Base-by-base conservation (phyloP, 495 filamentous ascomycete genomes). In the Xeromyces bisporus region DNA sequence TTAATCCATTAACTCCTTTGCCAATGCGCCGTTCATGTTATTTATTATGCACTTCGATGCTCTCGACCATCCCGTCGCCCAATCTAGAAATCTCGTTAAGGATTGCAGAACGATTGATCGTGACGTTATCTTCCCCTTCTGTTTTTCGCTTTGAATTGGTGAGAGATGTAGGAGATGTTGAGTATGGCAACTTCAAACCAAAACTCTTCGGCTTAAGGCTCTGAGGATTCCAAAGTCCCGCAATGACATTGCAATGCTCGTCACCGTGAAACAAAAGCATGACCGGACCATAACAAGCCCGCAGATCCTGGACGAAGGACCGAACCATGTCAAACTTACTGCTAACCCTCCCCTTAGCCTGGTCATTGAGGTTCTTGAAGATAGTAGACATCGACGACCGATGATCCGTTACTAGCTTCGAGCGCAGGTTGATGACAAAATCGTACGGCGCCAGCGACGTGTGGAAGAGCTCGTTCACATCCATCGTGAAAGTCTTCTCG, bases 141-240 rank as follows among this genome's bases (percentile, higher is more conserved):
- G n/a, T n/a, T 12, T 43, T 39, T 24, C 39, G 37, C 23, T 36
- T 32, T 7, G 51, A 43, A 2, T 34, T 41, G 7, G 31, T 42
- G 2, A 27, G 32, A 1, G 43, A 38, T n/a, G 50, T 43, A 11
- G 77, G 72, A 17, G 59, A 66, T 6, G 80, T 79, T 18, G 77
- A 80, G 36, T 75, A 78, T 1, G 71, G 56, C 39, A 79, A 50
- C 27, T 75, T 77, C 31, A 80, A 51, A 37, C 69, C 83, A 58
- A 80, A 86, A 2, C 11, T 39, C 25, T 47, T 54, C 1, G 54
- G 41, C 39, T 73, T 62, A 15, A 50, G 39, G 6, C 65, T 53
- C 34, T 63, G 60, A 3, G 83, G 84, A 40, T 79, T 87, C 86
- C 86, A 94, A 31, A 94, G 47, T 1, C 75, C 84, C 3, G 71